Base-by-base conservation (phyloP, 805 yeast genomes). In the Wilhelminamyces savonicus region DNA sequence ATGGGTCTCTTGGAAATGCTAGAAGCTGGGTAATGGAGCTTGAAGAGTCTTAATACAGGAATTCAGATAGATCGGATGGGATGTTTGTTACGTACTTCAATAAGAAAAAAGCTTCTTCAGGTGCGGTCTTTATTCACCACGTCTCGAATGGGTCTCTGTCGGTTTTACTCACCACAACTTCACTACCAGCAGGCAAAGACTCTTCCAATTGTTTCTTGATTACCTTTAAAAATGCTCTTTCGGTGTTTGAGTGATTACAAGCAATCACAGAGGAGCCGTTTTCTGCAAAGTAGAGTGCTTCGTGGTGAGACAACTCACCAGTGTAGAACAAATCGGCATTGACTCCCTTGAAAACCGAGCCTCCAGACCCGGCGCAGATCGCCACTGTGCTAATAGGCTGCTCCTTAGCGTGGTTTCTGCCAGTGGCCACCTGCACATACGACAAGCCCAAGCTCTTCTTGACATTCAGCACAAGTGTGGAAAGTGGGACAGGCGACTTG, bases 251-350 rank as follows among this genome's bases (percentile, higher is more conserved):
- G 48, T 92, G 98, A 46, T 90, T 90, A 45, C 94, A 82, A 3
- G 76, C 73, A 27, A 92, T 66, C 3, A 87, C 85, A 7, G 76
- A 63, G 12, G 75, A 64, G 0, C 95, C 95, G 11, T 61, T 45
- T 44, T 90, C 97, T 28, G 69, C 74, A 40, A 79, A 66, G 34
- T 56, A 72, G 23, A 92, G 66, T 7, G 82, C 81, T 52, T 92
- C 97, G 50, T 92, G 99, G 47, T 92, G 99, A 15, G 95, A 80
- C 41, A 92, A 59, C 51, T 92, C 99, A 2, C 99, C 99, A 0
- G 98, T 88, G 46, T 77, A 73, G 50, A 71, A 82, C 24, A 87
- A 62, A 45, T 92, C 97, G 0, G 76, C 76, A 13, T 60, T 35
- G 3, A 69, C 66, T 0, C 78, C 78, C 28, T 65, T 64, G 56